phyloP scores from a whole-genome alignment of 495 filamentous ascomycete species.

The Hypomontagnella monticulosa region DNA sequence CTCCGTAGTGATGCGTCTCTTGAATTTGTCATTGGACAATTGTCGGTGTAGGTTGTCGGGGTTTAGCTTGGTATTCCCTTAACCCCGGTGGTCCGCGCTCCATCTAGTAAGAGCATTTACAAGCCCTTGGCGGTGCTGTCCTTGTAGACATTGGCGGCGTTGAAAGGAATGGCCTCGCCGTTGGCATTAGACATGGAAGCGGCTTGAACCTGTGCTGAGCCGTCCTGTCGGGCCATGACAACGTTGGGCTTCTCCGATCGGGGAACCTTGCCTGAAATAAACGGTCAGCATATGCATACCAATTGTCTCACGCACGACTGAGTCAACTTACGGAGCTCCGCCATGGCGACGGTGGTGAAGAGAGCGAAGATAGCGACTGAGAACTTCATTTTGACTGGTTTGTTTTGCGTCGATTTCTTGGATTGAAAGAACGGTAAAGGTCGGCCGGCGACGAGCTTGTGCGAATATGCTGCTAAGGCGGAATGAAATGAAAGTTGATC shows the following conservation, averaged over 20 bases:
- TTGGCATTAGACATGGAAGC: constrained; percentile 54
- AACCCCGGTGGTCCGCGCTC: neutral
- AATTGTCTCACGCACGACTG: neutral
- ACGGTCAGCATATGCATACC: constrained; percentile 2
- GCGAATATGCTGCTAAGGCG: constrained; percentile 38
- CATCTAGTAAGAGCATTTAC: constrained; percentile 31
- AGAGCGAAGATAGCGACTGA: constrained; percentile 56
- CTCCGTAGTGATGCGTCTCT: neutral
- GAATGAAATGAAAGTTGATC: constrained; percentile 38
- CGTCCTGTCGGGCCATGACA: constrained; percentile 44
- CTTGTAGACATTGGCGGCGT: constrained; percentile 50
- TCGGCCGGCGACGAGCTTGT: constrained; percentile 60
- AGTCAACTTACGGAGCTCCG: constrained; percentile 44
- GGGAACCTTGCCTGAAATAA: constrained; percentile 34
- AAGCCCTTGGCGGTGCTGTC: constrained; percentile 38
- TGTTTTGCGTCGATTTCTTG: constrained; percentile 10
- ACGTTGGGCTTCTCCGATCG: constrained; percentile 31
- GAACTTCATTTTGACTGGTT: constrained; percentile 63
- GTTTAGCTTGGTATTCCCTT: constrained; percentile 11
- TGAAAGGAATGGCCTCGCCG: constrained; percentile 55
- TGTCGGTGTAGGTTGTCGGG: constrained; percentile 18
- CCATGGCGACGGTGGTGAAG: constrained; percentile 56
- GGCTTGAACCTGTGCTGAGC: constrained; percentile 39
- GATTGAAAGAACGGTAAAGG: constrained; percentile 45
- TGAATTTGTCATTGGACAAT: constrained; percentile 8